Base-by-base conservation (phyloP, 2,329 filamentous ascomycete genomes). In the Nigrospora sphaerica region DNA sequence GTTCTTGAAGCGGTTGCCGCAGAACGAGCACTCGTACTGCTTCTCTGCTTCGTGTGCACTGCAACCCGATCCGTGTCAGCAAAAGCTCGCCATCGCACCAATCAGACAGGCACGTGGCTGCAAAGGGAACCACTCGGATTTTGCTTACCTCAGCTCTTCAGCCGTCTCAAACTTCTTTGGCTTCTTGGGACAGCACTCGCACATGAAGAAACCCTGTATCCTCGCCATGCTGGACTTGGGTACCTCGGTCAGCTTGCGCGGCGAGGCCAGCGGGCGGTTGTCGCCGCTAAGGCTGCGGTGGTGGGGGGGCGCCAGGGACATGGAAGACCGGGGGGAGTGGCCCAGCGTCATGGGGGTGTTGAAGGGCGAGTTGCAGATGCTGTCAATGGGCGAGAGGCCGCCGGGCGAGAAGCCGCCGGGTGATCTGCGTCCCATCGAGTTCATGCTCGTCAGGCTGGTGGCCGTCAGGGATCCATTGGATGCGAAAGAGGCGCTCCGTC, bases 1-100 rank as follows among this genome's bases (percentile, higher is more conserved):
- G 71, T 97, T 97, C 69, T 97, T 97, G 74, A 97, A 97, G 12
- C 92, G 83, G 63, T 96, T 96, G 37, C 86, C 86, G 65, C 92
- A 97, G 63, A 88, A 97, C 28, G 82, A 78, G 66, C 92, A 97
- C 52, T 88, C 88, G 65, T 96, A 97, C 67, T 97, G 92, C 67
- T 97, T 97, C 67, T 97, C 93, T 61, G 88, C 83, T 66, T 93
- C 88, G 64, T 97, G 92, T 39, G 84, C 73, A 53, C 92, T 42
- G 38, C 48, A 33, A 28, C 23, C 23, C 23, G 10, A 28, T 5
- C 23, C 23, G 23, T 16, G 42, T 63, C 52, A 62, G 59, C 59
- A 6, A 47, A 33, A 45, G n/a, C 23, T 31, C 12, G 40, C 40
- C 17, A 17, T 45, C 23, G 34, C 38, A 34, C 18, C 44, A 17